Evolutionary conservation across 495 filamentous ascomycete genomes (phyloP), one percentile per base, ranked within the genome.

Genomic region (Penicillium antarcticum): DNA sequence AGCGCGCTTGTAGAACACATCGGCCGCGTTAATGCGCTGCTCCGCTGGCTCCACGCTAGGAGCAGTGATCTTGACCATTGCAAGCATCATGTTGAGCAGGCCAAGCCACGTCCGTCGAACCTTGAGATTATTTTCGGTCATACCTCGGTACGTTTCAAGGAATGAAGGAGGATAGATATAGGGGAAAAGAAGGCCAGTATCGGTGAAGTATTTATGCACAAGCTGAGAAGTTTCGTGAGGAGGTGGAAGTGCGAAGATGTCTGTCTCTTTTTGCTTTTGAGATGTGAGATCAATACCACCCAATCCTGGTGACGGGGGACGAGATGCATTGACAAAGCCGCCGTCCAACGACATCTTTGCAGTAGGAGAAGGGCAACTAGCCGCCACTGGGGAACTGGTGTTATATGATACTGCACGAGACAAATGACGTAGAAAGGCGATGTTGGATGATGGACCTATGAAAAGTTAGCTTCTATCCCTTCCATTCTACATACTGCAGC

Each of bases 61-160:
- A 1, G 78, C 79, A 1, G 79, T 80, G 38, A 87, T 82, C 52
- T 76, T 84, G 13, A 84, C 83, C 73, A 88, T 83, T 18, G 86
- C 86, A 40, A 90, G 81, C 13, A 90, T 79, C 76, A 87, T 88
- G 65, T 90, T 90, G 18, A 88, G 71, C 16, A 89, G 62, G 1
- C 81, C 84, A 13, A 89, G 76, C 87, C 87, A 90, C 0, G 68
- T 73, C 17, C 67, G 59, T 7, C 73, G 58, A 1, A 72, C 66
- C 16, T 62, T 50, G 38, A 63, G 68, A n/a, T 64, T 61, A 10
- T 70, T 59, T 16, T 46, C 45, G 4, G 59, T 39, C 42, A 74
- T 65, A 18, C 58, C 55, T 13, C 60, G 52, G 37, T 75, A 75
- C 8, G 68, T 72, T 13, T 71, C 64, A 0, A 67, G 35, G 42